Conservation (phyloP, 2,329 filamentous ascomycete genomes). For the Aureobasidium vineae region DNA sequence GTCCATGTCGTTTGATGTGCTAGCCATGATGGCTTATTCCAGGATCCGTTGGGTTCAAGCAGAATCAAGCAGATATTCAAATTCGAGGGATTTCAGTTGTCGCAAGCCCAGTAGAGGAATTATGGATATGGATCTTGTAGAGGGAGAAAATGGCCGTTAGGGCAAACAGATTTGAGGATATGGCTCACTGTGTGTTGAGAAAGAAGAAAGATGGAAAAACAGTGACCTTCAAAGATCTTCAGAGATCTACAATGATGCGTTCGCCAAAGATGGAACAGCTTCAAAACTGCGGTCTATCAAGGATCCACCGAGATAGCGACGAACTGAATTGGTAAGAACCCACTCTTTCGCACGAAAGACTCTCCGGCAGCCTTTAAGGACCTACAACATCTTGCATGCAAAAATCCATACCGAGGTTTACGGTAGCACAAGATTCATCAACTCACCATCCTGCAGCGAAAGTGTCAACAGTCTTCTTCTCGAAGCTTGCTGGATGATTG, state of each 20-base stretch:
- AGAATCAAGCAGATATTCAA: background rate
- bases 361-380: background rate
- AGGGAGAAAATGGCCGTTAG: too few relatives aligned
- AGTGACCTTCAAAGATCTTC: constrained; percentile 5
- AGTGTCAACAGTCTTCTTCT: background rate
- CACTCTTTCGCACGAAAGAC: background rate
- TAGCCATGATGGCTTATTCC: background rate
- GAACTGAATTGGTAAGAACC: background rate
- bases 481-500: background rate
- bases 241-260: constrained; percentile 1
- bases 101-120: background rate
- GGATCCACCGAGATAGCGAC: constrained; percentile 20
- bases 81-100: too few relatives aligned
- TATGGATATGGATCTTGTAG: too few relatives aligned
- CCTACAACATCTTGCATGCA: background rate
- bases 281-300: background rate
- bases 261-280: constrained; percentile 17
- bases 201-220: background rate
- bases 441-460: background rate
- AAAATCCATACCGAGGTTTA: background rate
- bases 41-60: background rate
- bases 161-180: background rate
- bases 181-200: background rate
- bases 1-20: background rate
- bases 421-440: background rate